A percentile compares a stretch with the other conserved stretches of the same genome.
phyloP scores from a whole-genome alignment of 2,329 filamentous ascomycete genomes.

The Beauveria sp. region DNA sequence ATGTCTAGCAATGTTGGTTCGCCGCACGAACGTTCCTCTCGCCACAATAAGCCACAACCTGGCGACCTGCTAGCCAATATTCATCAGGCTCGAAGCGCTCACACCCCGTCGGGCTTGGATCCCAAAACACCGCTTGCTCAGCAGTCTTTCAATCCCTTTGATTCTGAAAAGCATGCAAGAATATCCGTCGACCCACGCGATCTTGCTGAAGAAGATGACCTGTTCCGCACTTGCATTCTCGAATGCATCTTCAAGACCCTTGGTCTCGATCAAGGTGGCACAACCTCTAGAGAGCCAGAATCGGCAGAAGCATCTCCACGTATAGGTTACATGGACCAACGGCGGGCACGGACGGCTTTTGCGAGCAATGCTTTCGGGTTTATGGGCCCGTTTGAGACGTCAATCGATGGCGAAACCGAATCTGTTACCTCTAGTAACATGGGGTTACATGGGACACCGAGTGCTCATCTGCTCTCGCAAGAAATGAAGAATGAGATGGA shows the following conservation, averaged over 20 bases:
- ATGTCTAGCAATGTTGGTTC: slow-evolving; percentile 32
- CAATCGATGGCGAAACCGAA: slow-evolving; percentile 75
- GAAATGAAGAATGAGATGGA: slow-evolving; percentile 90
- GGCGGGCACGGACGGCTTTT: slow-evolving; percentile 70
- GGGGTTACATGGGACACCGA: slow-evolving; percentile 53
- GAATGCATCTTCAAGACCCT: slow-evolving; percentile 96
- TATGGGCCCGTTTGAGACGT: slow-evolving; percentile 72
- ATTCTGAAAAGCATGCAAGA: slow-evolving; percentile 41
- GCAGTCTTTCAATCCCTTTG: slow-evolving; percentile 48
- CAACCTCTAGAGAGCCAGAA: slow-evolving; percentile 56
- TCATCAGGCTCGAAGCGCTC: slow-evolving; percentile 56
- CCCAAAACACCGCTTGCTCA: slow-evolving; percentile 40
- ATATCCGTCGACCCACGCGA: slow-evolving; percentile 63
- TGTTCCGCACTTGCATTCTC: slow-evolving; percentile 84
- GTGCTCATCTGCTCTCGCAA: slow-evolving; percentile 58
- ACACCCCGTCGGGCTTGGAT: slow-evolving; percentile 28
- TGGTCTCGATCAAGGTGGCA: slow-evolving; percentile 64
- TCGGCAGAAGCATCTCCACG: slow-evolving; percentile 82
- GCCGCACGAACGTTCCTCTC: slow-evolving; percentile 32
- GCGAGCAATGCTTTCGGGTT: slow-evolving; percentile 72
- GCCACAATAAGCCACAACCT: slow-evolving; percentile 49
- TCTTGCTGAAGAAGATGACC: slow-evolving; percentile 74
- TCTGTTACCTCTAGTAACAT: slow-evolving; percentile 68
- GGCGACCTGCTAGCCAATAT: slow-evolving; percentile 77
- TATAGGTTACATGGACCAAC: slow-evolving; percentile 75